Conservation (phyloP, 768 basidiomycete species). For the Auricularia cornea region DNA sequence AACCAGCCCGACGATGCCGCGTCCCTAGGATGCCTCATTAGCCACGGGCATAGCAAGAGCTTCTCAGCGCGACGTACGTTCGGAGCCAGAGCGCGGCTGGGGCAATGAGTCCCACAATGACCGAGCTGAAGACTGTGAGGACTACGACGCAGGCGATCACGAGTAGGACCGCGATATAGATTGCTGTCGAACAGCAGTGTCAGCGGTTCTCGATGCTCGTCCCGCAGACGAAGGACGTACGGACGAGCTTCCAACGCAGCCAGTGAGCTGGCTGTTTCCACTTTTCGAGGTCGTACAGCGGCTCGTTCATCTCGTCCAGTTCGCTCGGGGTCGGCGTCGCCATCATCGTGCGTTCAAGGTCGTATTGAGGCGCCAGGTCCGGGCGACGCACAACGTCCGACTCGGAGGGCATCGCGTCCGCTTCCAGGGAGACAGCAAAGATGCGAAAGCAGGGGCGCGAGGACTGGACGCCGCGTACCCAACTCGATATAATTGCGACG, state of each 20-base stretch:
- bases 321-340: conserved; percentile 17
- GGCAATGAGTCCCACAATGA: not conserved
- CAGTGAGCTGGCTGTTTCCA: not conserved
- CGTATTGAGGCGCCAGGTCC: too few relatives aligned
- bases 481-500: too few relatives aligned
- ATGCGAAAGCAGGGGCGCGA: too few relatives aligned
- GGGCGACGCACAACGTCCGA: too few relatives aligned
- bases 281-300: not conserved
- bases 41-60: not conserved
- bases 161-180: not conserved
- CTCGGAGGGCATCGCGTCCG: too few relatives aligned
- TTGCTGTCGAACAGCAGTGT: not conserved
- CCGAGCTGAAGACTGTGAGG: not conserved
- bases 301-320: conserved; percentile 4
- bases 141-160: not conserved
- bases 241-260: not conserved
- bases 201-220: conserved; percentile 1
- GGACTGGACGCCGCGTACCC: too few relatives aligned
- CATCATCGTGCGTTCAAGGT: not conserved
- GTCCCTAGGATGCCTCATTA: not conserved
- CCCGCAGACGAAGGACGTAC: not conserved
- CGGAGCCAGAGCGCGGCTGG: not conserved
- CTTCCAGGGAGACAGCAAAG: too few relatives aligned
- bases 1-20: conserved; percentile 45
- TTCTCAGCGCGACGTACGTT: not conserved